Base-by-base conservation (phyloP, 352 stramenopile species). In the Globisporangium spinosum region DNA sequence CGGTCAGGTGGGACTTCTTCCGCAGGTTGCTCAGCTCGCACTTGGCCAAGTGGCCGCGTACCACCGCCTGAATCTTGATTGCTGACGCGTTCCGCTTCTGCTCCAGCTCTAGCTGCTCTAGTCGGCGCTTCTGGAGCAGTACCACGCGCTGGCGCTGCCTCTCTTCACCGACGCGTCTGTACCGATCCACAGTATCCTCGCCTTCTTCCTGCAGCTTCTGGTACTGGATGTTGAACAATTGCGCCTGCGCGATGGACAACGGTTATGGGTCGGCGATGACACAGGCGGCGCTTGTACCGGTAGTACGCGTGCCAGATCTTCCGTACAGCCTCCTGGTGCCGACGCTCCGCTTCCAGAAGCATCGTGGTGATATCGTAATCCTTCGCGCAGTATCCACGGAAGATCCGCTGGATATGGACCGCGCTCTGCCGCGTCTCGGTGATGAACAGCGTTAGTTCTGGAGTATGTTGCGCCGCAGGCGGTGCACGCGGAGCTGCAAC, bases 401-500 rank as follows among this genome's bases (percentile, higher is more conserved):
- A 84, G 7, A 87, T 47, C 10, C 80, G 76, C 62, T 90, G 81
- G 49, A 91, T 91, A 20, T 77, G 69, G 15, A 89, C 65, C 1
- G 77, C 72, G 34, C 74, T 78, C 0, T 70, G 38, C 1, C 70
- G 73, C 1, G 82, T 69, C 10, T 58, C 67, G 4, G 62, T 27
- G 7, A 86, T 67, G 1, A 91, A 81, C 0, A 60, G 49, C 4
- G 74, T 67, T 23, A 91, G 68, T 77, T 75, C 20, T 51, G 67
- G 8, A 79, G 63, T 2, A 91, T 29, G 29, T 67, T 40, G 2
- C 71, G 71, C 8, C 82, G 76, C 7, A 71, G 64, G 9, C 73
- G 77, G 57, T 89, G 72, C 35, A 68, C 74, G 2, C 76, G 76
- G 47, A 80, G 89, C 51, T 91, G 82, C 0, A 62, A 62, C 66